A percentile compares a stretch with the other conserved stretches of the same genome.
These are phyloP conservation scores for Podospora conica DNA, from an alignment of 495 filamentous ascomycete genomes.

Conservation along the genomic window DNA sequence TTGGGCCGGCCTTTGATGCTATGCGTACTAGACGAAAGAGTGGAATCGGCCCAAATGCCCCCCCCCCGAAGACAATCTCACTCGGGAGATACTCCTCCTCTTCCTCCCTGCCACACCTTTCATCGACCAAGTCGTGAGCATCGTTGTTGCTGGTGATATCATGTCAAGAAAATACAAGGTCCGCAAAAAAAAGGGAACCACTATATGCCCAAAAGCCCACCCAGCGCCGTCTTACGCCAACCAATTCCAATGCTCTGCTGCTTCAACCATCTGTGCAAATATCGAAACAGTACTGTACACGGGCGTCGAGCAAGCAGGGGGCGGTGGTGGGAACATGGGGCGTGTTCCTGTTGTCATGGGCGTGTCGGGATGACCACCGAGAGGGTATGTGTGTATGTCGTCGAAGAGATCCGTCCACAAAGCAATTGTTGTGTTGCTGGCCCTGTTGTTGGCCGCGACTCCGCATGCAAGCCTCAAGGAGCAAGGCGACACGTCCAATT, in stretches of 20 bases:
- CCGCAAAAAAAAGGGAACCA: background rate
- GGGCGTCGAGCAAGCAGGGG: background rate
- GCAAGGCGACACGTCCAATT: background rate
- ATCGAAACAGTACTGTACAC: constrained; percentile 5
- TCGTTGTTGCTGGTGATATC: constrained; percentile 4
- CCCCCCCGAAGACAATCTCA: background rate
- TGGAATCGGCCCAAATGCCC: background rate
- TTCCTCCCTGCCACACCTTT: background rate
- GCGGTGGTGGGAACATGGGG: background rate
- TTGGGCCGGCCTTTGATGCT: background rate
- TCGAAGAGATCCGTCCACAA: background rate
- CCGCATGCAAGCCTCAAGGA: background rate
- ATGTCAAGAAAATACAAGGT: background rate
- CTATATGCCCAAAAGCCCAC: background rate
- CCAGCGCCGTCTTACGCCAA: background rate
- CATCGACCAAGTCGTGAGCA: background rate
- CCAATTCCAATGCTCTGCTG: constrained; percentile 2
- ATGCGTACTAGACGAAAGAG: background rate
- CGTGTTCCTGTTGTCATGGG: background rate
- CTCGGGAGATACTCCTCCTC: background rate
- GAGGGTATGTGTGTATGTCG: background rate
- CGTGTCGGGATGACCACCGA: background rate
- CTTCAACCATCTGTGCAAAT: background rate
- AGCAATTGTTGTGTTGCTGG: background rate
- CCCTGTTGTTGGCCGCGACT: background rate